Base-by-base conservation (phyloP, 2,329 filamentous ascomycete species). In the Colletotrichum sp. region DNA sequence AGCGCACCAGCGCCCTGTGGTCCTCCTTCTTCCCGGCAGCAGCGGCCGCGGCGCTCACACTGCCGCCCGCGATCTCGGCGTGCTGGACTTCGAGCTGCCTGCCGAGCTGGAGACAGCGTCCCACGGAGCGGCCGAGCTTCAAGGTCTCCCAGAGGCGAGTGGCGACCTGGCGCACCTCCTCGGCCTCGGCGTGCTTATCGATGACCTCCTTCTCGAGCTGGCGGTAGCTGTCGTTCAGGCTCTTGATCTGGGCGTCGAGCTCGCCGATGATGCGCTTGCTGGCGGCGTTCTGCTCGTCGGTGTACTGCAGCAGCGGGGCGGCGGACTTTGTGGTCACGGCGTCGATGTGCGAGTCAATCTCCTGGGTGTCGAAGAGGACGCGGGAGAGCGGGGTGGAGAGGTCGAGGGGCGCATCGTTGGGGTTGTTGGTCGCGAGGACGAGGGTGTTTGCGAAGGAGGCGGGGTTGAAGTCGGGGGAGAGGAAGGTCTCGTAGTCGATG, bases 291-390 rank as follows among this genome's bases (percentile, higher is more conserved):
- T 97, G 94, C 58, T 91, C 87, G 76, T 92, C 89, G 5, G 96
- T 97, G 84, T 98, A 91, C 34, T 92, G 88, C 25, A 99, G 90
- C 32, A 99, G 89, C 0, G 96, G 94, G 0, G 96, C 87, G 4
- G 97, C 96, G 32, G 93, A 94, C 77, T 94, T 93, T 4, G 96
- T 97, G 8, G 96, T 97, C 55, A 98, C 90, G 5, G 92, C 91
- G 84, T 99, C 95, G 78, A 99, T 98, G 83, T 98, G 96, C 0
- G 96, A 98, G 85, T 98, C 96, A 78, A 99, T 94, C 85, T 98
- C 97, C 83, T 98, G 97, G 5, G 97, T 93, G 85, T 99, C 97
- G 85, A 99, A 99, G 8, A 98, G 92, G 7, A 98, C 96, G 70
- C 95, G 93, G 7, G 96, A 98, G 64, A 99, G 90, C 4, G 97